Evolutionary conservation across 2,329 filamentous ascomycete species (phyloP), one percentile per base, ranked within the genome.

Genomic region (Calonectria leucothoes): DNA sequence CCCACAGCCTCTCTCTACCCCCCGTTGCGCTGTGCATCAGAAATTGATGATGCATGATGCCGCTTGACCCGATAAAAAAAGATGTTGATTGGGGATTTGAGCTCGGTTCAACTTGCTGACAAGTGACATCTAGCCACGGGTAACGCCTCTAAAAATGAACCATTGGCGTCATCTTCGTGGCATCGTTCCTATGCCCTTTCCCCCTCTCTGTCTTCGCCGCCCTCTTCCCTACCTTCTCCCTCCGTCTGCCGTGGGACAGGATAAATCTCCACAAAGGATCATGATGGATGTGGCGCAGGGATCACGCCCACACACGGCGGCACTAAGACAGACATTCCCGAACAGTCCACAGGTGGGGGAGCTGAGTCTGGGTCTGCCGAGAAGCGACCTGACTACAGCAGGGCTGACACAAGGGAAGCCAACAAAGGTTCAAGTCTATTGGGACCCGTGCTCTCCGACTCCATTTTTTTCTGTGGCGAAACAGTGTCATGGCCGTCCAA

Each of bases 391-490:
- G 17, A 69, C 49, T 65, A 39, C 70, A 72, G 65, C 70, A 72
- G 65, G 70, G 70, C 70, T 72, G 59, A 72, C 63, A 66, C 66
- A 48, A 45, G 42, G 69, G 69, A 39, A 42, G 45, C n/a, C 42
- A 45, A 12, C n/a, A 23, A 45, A 45, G 42, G 42, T 23, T 64
- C 67, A 49, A 31, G 63, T 35, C 33, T 51, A 65, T 61, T 61
- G 35, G 55, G 20, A 27, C 55, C 35, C 20, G 27, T 27, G 23
- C 4, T 17, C 35, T 12, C 23, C 14, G 33, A 39, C 33, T 61
- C 55, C 55, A 61, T 61, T 61, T 61, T 61, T 59, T 61, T 23
- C 39, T 33, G 39, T 48, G 39, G 39, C 42, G 61, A 27, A 33
- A 25, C 55, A 61, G 33, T 61, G 33, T 37, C 55, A 37, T 61